These are phyloP conservation scores for Erythrobasidium yunnanense DNA, from an alignment of 768 basidiomycete genomes.

Conservation along the genomic window DNA sequence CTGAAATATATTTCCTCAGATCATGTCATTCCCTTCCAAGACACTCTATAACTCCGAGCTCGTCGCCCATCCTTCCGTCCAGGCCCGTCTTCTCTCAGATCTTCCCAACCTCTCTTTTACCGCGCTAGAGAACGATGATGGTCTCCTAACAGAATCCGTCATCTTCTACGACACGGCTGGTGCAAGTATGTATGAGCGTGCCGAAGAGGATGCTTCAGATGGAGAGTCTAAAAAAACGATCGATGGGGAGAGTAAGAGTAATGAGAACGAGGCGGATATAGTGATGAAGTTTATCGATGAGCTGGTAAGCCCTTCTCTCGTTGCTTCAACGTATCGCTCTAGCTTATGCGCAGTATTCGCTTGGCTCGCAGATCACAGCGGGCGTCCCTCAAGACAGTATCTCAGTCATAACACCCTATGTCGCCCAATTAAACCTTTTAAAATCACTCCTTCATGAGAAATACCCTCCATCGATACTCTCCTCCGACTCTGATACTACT, in stretches of 20 bases:
- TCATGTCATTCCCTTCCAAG: conserved; percentile 34
- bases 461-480: conserved; percentile 28
- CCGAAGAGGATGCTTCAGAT: conserved; percentile 47
- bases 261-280: conserved; percentile 86
- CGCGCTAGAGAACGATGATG: conserved; percentile 56
- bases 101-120: conserved; percentile 36
- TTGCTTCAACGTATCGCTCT: neutral
- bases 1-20: conserved; percentile 27
- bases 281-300: conserved; percentile 72
- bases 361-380: conserved; percentile 47
- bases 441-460: conserved; percentile 60
- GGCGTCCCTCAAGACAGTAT: conserved; percentile 63
- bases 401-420: conserved; percentile 85
- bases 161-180: conserved; percentile 72
- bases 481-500: neutral
- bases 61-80: conserved; percentile 15
- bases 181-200: conserved; percentile 54
- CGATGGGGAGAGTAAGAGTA: conserved; percentile 61
- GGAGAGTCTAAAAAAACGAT: neutral
- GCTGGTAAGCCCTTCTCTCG: conserved; percentile 51
- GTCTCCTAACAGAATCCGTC: conserved; percentile 62
- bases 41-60: conserved; percentile 32
- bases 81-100: conserved; percentile 45
- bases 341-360: too few species aligned
- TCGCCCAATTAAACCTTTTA: conserved; percentile 81